These are phyloP conservation scores for Hypholoma sublateritium DNA, from an alignment of 768 basidiomycete genomes.

Conservation along the genomic window DNA sequence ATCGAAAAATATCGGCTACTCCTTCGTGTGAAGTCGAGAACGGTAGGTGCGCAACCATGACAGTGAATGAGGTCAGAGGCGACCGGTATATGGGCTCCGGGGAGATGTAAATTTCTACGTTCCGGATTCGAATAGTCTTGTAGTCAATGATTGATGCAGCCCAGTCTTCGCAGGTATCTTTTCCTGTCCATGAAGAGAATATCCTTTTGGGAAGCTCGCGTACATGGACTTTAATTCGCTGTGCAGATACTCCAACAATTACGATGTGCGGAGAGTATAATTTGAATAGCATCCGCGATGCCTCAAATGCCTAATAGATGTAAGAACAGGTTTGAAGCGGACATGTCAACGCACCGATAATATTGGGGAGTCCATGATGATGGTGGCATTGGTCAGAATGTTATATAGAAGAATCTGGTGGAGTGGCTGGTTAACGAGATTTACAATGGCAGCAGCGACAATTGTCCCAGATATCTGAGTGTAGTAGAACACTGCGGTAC, in stretches of 20 bases:
- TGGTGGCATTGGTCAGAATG: conserved; percentile 11
- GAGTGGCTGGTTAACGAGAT: conserved; percentile 17
- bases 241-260: conserved; percentile 12
- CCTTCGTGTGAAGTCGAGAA: conserved; percentile 14
- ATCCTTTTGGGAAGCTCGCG: conserved; percentile 18
- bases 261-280: conserved; percentile 16
- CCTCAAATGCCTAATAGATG: conserved; percentile 15
- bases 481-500: conserved; percentile 17
- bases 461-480: conserved; percentile 23
- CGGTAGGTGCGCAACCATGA: conserved; percentile 15
- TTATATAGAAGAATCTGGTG: conserved; percentile 32
- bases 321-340: neutral
- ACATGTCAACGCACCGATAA: conserved; percentile 11
- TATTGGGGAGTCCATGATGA: conserved; percentile 11
- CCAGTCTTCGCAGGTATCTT: conserved; percentile 7
- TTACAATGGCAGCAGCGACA: conserved; percentile 24
- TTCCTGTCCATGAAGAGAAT: conserved; percentile 5
- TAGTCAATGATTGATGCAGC: conserved; percentile 21
- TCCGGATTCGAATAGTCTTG: conserved; percentile 14
- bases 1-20: conserved; percentile 14
- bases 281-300: conserved; percentile 18
- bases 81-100: conserved; percentile 17
- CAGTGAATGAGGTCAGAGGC: conserved; percentile 11
- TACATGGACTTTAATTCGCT: conserved; percentile 21
- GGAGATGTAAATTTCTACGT: conserved; percentile 17